These are phyloP conservation scores for Chalaropsis thielavioides DNA, from an alignment of 2,329 filamentous ascomycete genomes.

Conservation along the genomic window DNA sequence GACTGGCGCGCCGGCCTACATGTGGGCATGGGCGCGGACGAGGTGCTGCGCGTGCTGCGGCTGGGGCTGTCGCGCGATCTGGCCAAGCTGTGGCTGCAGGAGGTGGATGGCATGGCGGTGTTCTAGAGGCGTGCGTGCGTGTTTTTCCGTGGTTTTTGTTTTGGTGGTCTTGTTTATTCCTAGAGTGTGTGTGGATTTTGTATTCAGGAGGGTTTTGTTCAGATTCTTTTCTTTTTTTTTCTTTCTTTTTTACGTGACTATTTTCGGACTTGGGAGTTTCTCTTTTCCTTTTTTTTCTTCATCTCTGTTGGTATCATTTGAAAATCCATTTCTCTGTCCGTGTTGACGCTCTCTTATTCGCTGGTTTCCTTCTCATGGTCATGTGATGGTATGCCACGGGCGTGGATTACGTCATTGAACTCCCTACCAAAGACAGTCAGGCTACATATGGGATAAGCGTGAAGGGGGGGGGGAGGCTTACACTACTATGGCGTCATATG, in stretches of 20 bases:
- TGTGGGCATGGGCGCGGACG: conserved; percentile 46
- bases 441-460: background rate
- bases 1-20: conserved; percentile 69
- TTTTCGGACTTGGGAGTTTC: background rate
- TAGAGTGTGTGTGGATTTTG: background rate
- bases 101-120: conserved; percentile 42
- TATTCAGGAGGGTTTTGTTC: background rate
- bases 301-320: background rate
- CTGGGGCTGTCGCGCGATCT: conserved; percentile 62
- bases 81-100: conserved; percentile 52
- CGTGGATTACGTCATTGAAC: background rate
- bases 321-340: background rate
- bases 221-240: background rate
- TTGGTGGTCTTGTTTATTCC: background rate
- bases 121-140: conserved; percentile 23
- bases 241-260: background rate
- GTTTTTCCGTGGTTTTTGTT: too few relatives aligned
- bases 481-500: conserved; percentile 3
- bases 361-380: background rate
- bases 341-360: background rate
- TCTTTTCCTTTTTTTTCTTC: background rate
- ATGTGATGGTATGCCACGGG: too few relatives aligned
- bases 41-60: conserved; percentile 59
- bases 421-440: too few relatives aligned
- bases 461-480: background rate